Base-by-base conservation (phyloP, 345 rosid genomes). In the Lenwebbia sp. region DNA sequence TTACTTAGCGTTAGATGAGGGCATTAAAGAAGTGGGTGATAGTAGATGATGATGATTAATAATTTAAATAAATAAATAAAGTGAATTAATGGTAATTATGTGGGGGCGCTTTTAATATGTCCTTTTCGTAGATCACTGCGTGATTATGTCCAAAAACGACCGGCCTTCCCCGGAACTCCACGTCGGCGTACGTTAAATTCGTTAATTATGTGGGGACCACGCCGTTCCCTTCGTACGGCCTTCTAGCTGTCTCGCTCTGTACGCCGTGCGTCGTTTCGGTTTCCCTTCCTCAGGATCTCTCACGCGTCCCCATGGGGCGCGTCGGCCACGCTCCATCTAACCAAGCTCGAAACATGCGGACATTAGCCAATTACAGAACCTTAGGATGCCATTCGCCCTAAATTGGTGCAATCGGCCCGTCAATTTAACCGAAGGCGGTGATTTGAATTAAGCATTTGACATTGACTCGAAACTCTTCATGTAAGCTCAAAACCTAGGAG, bases 361-460 rank as follows among this genome's bases (percentile, higher is more conserved):
- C 15, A 4, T 52, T 13, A 47, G 50, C 50, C 50, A 8, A 47
- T 47, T 47, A 10, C 50, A 47, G 10, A 49, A 10, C 51, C 13
- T 49, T 10, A 10, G 0, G 2, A 7, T 22, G 57, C 15, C 57
- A 1, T 23, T 54, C 10, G 25, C 9, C 26, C 26, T 54, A 65
- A 1, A 9, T 33, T 2, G 5, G 9, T 1, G 0, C 19, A 0
- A 0, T 17, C 0, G 3, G 0, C 1, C 8, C 2, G 2, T 17
- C 11, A 65, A 65, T 8, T 65, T 10, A 17, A 33, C 5, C 3
- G 37, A 65, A 0, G 11, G 10, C 2, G 8, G 0, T 65, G 44
- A 65, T 4, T 55, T 2, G 4, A 55, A 8, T 22, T 3, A 7
- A 55, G 7, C 4, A 55, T 7, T 55, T 22, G 58, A 55, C 22